Evolutionary conservation across 2,329 filamentous ascomycete genomes (phyloP).

Genomic region (Periglandula ipomoeae): DNA sequence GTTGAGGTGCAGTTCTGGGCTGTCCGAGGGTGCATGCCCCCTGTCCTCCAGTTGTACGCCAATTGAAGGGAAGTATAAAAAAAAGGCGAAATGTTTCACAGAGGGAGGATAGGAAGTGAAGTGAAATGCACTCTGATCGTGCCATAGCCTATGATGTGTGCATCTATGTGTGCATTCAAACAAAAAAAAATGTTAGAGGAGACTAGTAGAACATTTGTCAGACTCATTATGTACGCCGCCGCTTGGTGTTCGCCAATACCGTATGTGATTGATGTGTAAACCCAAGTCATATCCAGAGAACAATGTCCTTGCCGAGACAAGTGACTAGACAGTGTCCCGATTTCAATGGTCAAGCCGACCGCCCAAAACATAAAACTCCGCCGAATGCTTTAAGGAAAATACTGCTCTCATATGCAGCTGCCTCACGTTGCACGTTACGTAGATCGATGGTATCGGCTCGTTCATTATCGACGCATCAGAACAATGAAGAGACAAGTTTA

Average conservation of each 20-base stretch:
- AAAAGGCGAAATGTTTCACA: background rate
- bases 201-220: background rate
- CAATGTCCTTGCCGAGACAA: background rate
- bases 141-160: background rate
- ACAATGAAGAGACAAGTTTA: background rate
- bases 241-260: slow-evolving; percentile 1
- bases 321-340: slow-evolving; percentile 8
- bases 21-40: background rate
- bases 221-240: background rate
- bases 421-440: background rate
- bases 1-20: background rate
- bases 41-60: background rate
- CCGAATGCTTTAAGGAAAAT: slow-evolving; percentile 21
- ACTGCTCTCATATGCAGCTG: slow-evolving; percentile 15
- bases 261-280: slow-evolving; percentile 1
- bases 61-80: background rate
- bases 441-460: background rate
- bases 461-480: slow-evolving; percentile 10
- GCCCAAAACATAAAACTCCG: slow-evolving; percentile 22
- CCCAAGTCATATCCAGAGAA: background rate
- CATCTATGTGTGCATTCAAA: background rate
- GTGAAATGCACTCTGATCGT: background rate
- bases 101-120: background rate
- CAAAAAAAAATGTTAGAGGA: background rate
- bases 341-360: slow-evolving; percentile 16